Evolutionary conservation across 75 land plant genomes (phyloP), one percentile per base, ranked within the genome.

Genomic region (Sequoia sempervirens): DNA sequence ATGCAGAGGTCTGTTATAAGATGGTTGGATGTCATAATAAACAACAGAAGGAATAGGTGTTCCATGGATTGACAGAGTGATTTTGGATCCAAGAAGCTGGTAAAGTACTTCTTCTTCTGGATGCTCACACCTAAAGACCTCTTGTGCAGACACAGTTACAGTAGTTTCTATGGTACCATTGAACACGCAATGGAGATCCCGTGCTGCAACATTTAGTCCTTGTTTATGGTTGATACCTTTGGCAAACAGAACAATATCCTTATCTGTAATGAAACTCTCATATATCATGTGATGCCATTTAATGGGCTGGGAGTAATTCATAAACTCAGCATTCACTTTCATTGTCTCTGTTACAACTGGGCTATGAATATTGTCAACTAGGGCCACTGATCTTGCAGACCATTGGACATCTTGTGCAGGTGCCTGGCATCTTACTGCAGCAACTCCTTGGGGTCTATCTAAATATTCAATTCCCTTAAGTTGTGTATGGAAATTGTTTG

Each of bases 61-160:
- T 18, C 38, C 34, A 46, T 17, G 54, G 43, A 80, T 45, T 18
- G 40, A 5, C 53, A 90, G 81, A 37, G 79, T 84, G 76, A 87
- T 64, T 64, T 66, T 78, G 52, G 41, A n/a, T 46, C 45, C 81
- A 20, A 53, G 9, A 2, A 28, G 32, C 5, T 41, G 46, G 30
- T 68, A 30, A 47, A 54, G n/a, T 10, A 56, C 15, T 20, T 40
- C 26, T 15, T 43, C 36, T 17, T 70, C 68, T 2, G 99, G 97
- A 43, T 89, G 92, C 15, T n/a, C 73, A 80, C 99, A 97, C 40
- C 99, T 86, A 91, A 95, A 93, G 37, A 97, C 90, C 82, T 97
- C 99, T 53, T 92, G 97, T 4, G 88, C 82, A 45, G 95, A 96
- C 82, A 82, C 82, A 9, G 91, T 89, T 61, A 93, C 94, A 34